phyloP scores from a whole-genome alignment of 805 yeast species.

The Candida vartiovaarae region DNA sequence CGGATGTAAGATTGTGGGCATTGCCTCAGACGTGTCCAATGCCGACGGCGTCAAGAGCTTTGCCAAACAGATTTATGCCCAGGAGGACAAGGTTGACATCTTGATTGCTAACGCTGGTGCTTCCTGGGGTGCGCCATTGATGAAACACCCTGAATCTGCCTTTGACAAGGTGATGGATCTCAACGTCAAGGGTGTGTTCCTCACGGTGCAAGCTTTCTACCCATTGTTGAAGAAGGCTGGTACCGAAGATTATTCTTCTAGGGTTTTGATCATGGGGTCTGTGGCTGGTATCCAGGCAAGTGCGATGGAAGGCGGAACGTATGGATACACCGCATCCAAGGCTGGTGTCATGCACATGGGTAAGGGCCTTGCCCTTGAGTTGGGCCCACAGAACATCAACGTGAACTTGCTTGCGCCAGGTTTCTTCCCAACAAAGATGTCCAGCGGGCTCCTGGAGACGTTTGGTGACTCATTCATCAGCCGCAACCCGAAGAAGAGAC shows the following conservation, averaged over 20 bases:
- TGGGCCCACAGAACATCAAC: slow-evolving; percentile 60
- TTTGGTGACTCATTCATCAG: slow-evolving; percentile 38
- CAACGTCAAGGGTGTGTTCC: slow-evolving; percentile 63
- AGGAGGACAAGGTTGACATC: slow-evolving; percentile 43
- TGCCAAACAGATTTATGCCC: slow-evolving; percentile 33
- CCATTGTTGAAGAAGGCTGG: slow-evolving; percentile 52
- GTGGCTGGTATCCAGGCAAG: slow-evolving; percentile 43
- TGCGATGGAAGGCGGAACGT: slow-evolving; percentile 35
- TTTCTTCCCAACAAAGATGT: slow-evolving; percentile 70
- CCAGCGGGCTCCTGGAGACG: slow-evolving; percentile 50
- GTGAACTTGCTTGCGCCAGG: slow-evolving; percentile 74
- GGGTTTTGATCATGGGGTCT: slow-evolving; percentile 62
- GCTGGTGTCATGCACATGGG: slow-evolving; percentile 70
- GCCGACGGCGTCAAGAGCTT: slow-evolving; percentile 42
- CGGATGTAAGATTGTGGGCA: slow-evolving; percentile 30
- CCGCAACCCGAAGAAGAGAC: slow-evolving; percentile 53
- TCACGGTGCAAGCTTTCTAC: slow-evolving; percentile 54
- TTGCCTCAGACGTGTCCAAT: slow-evolving; percentile 52
- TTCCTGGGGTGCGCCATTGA: slow-evolving; percentile 65
- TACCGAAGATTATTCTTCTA: slow-evolving; percentile 47
- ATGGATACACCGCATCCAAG: slow-evolving; percentile 68
- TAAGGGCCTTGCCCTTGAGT: slow-evolving; percentile 52
- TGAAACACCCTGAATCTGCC: slow-evolving; percentile 52
- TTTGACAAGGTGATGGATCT: slow-evolving; percentile 55
- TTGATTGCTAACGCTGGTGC: slow-evolving; percentile 77